phyloP scores from a whole-genome alignment of 129 eudicot genomes.

The Chrysanthemum seticuspe region DNA sequence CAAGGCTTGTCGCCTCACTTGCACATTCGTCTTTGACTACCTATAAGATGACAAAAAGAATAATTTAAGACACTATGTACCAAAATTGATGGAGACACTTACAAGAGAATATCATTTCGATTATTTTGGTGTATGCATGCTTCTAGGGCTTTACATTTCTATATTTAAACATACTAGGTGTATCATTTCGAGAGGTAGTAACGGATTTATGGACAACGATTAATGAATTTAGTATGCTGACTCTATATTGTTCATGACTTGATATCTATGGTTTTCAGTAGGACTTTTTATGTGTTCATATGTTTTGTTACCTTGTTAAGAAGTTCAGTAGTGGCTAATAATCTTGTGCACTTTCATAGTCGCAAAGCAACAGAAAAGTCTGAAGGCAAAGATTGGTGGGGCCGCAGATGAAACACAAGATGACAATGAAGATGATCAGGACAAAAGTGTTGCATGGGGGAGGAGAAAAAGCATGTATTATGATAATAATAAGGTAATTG shows the following conservation, averaged over 20 bases:
- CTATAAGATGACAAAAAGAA: not conserved
- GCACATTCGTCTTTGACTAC: not conserved
- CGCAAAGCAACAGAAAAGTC: conserved; percentile 52
- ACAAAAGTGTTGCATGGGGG: conserved; percentile 55
- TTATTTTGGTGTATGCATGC: conserved; percentile 1
- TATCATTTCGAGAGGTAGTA: conserved; percentile 7
- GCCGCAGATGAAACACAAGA: conserved; percentile 71
- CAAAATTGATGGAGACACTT: not conserved
- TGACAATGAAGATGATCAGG: conserved; percentile 65
- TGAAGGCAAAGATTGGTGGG: conserved; percentile 64
- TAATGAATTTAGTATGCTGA: not conserved
- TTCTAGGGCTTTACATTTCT: not conserved
- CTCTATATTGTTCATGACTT: not conserved
- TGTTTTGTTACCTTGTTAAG: not conserved
- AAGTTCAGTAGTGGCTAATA: conserved; percentile 15
- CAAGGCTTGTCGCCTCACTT: too few relatives aligned
- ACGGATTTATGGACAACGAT: conserved; percentile 1
- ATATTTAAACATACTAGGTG: not conserved
- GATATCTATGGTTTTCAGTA: conserved; percentile 1
- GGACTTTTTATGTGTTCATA: not conserved
- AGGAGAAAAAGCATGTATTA: conserved; percentile 42
- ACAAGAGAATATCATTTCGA: not conserved
- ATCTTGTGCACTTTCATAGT: conserved; percentile 37
- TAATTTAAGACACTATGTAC: not conserved
- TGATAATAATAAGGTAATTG: conserved; percentile 23